phyloP scores from a whole-genome alignment of 1,139 yeast species.

The Saccharomyces pastorianus region DNA sequence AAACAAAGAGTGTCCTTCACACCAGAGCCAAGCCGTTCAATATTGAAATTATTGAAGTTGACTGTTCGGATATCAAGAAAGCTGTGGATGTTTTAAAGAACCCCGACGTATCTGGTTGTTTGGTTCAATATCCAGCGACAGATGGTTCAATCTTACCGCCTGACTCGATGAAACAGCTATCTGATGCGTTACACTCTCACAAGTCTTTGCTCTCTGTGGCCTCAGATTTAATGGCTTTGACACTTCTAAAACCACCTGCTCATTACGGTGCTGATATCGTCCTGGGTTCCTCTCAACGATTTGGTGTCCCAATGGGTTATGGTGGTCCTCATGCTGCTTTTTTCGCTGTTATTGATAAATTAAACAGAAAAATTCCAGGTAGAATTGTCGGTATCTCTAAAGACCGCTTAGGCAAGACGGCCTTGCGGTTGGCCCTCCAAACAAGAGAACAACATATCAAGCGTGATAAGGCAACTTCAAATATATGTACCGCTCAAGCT shows the following conservation, averaged over 20 bases:
- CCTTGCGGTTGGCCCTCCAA: slow-evolving; percentile 86
- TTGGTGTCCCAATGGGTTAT: slow-evolving; percentile 95
- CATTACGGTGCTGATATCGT: slow-evolving; percentile 88
- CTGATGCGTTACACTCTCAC: slow-evolving; percentile 57
- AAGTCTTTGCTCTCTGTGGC: slow-evolving; percentile 81
- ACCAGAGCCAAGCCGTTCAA: slow-evolving; percentile 74
- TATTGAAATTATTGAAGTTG: slow-evolving; percentile 55
- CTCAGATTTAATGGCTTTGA: slow-evolving; percentile 81
- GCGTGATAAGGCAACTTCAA: slow-evolving; percentile 95
- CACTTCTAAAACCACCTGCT: slow-evolving; percentile 76
- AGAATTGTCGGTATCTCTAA: slow-evolving; percentile 89
- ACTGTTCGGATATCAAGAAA: slow-evolving; percentile 33
- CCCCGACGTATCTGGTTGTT: slow-evolving; percentile 60
- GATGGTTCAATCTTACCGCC: slow-evolving; percentile 59
- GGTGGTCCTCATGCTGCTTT: slow-evolving; percentile 99
- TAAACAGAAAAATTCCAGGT: slow-evolving; percentile 92
- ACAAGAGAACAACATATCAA: slow-evolving; percentile 97
- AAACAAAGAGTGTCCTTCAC: slow-evolving; percentile 68
- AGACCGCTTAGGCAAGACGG: slow-evolving; percentile 83
- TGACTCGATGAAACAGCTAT: slow-evolving; percentile 44
- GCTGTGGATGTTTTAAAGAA: slow-evolving; percentile 5
- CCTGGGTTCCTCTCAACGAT: slow-evolving; percentile 86
- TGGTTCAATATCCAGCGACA: slow-evolving; percentile 87
- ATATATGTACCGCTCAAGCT: slow-evolving; percentile 97
- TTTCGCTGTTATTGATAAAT: slow-evolving; percentile 71